Evolutionary conservation across 2,329 filamentous ascomycete genomes (phyloP), one percentile per base, ranked within the genome.

Genomic region (Phyllosticta ampelicida): DNA sequence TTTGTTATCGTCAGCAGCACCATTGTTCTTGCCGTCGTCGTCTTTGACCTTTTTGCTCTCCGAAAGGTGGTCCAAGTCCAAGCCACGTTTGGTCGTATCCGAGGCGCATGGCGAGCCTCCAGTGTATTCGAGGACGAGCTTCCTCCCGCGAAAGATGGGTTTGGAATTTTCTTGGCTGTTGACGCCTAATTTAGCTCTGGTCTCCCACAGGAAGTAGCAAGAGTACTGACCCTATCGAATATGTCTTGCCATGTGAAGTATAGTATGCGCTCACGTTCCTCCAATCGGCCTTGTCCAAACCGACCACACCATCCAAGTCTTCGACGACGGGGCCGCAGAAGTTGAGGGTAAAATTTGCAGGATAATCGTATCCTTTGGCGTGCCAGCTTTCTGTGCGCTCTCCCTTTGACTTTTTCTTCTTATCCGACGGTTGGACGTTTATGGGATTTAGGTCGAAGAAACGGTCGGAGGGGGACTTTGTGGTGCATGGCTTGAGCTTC

Each of bases 181-280:
- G 18, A 55, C 21, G 13, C 6, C 51, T 52, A 18, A 21, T 18
- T 16, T 30, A 36, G 54, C 21, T 13, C n/a, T 18, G 1, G 6
- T 13, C 36, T 23, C 16, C 13, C 4, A 19, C 21, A 13, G 6
- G 6, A 6, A 13, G 8, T 11, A 48, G 54, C 30, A 48, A 18
- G 19, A 5, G 52, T n/a, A 73, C 84, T 68, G 73, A 88, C 83
- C 88, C 88, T 67, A 92, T 79, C n/a, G 86, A 88, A 70, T 86
- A 90, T 52, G 81, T 75, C 67, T 86, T 82, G 51, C 82, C 84
- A 51, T 81, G 78, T 53, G 77, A 76, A 67, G 80, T 78, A 68
- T 92, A 94, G 68, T 85, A 91, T 19, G 87, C 89, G 76, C 86
- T 90, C 63, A 92, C 82, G 65, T 92, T 91, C 72, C 76, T 76